Percentiles rank a stretch among this genome's conserved stretches.
Conservation (phyloP, 2,329 filamentous ascomycete genomes). For the Stemphylium lycopersici region DNA sequence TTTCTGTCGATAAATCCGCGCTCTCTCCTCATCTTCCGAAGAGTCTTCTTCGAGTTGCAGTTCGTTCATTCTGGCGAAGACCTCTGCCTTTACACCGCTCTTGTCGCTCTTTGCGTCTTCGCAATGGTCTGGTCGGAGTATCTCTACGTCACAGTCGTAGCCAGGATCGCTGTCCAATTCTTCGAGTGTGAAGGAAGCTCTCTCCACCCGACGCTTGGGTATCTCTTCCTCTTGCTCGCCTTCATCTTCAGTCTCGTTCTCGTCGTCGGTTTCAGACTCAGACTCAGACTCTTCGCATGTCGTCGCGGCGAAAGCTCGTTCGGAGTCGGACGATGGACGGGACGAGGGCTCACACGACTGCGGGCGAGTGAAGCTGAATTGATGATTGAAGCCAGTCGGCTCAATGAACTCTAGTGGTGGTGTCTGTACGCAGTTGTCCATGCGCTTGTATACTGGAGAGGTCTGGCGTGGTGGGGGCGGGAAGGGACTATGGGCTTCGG, state of each 20-base stretch:
- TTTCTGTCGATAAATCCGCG: slow-evolving; percentile 39
- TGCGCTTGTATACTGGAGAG: slow-evolving; percentile 44
- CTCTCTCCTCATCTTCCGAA: slow-evolving; percentile 40
- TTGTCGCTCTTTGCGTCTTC: slow-evolving; percentile 51
- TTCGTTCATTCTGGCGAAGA: slow-evolving; percentile 43
- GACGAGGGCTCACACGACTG: slow-evolving; percentile 44
- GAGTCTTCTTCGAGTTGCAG: slow-evolving; percentile 44
- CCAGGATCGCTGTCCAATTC: slow-evolving; percentile 50
- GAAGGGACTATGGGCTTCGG: slow-evolving; percentile 35
- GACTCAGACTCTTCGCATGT: slow-evolving; percentile 42
- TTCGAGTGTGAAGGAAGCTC: slow-evolving; percentile 51
- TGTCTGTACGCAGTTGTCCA: slow-evolving; percentile 41
- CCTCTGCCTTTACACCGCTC: slow-evolving; percentile 37
- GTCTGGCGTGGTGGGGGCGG: slow-evolving; percentile 40
- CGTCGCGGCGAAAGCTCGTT: slow-evolving; percentile 38
- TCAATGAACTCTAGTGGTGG: slow-evolving; percentile 47
- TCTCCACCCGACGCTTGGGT: slow-evolving; percentile 33
- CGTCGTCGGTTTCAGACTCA: slow-evolving; percentile 24
- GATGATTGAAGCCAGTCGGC: slow-evolving; percentile 43
- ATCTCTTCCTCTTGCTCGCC: slow-evolving; percentile 33
- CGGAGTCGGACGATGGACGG: slow-evolving; percentile 48
- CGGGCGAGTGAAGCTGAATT: slow-evolving; percentile 47
- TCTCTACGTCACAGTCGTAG: slow-evolving; percentile 51
- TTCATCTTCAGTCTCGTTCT: slow-evolving; percentile 36
- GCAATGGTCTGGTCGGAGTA: slow-evolving; percentile 53